phyloP scores from a whole-genome alignment of 2,329 filamentous ascomycete genomes.

The Talaromyces albobiverticillius region DNA sequence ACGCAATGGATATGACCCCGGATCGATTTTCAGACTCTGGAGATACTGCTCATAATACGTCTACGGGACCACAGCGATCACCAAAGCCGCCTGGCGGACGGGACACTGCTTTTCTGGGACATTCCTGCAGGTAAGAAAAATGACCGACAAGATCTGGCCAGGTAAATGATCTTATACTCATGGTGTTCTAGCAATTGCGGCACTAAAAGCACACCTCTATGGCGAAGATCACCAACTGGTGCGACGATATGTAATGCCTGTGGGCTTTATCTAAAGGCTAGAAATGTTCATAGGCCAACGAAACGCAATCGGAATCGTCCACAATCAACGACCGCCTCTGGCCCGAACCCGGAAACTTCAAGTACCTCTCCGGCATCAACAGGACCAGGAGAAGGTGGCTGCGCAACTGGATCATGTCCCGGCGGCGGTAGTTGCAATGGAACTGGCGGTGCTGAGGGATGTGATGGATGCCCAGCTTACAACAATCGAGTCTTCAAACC shows the following conservation, averaged over 20 bases:
- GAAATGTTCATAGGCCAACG: conserved; percentile 85
- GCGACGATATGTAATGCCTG: conserved; percentile 98
- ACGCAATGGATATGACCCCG: conserved; percentile 16
- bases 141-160: not conserved
- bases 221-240: conserved; percentile 88
- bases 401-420: conserved; percentile 78
- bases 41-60: conserved; percentile 17
- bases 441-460: conserved; percentile 90
- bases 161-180: conserved; percentile 12
- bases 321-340: conserved; percentile 36
- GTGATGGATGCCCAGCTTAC: conserved; percentile 92
- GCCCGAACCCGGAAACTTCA: conserved; percentile 20
- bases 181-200: conserved; percentile 72
- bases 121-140: conserved; percentile 39
- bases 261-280: conserved; percentile 88
- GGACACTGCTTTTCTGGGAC: conserved; percentile 38
- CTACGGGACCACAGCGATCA: conserved; percentile 26
- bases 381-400: conserved; percentile 19
- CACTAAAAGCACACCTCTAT: conserved; percentile 89
- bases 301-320: conserved; percentile 73
- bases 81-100: conserved; percentile 31
- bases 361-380: conserved; percentile 33
- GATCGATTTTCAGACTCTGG: conserved; percentile 20
- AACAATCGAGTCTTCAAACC: conserved; percentile 94
- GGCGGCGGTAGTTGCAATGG: conserved; percentile 94